Base-by-base conservation (phyloP, 75 land plant species). In the Selaginella tamariscina region DNA sequence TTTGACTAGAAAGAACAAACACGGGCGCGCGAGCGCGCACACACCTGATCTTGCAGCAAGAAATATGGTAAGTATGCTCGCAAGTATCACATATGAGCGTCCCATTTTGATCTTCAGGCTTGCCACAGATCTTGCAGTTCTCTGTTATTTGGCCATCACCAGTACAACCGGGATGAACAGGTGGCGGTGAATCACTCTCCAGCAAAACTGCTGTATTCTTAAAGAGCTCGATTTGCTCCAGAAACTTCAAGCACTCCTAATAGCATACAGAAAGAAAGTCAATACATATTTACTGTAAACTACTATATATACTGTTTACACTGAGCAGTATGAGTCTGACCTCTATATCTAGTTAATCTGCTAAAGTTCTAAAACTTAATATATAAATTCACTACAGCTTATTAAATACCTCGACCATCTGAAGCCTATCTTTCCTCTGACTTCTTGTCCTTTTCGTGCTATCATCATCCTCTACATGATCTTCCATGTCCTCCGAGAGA, bases 81-180 rank as follows among this genome's bases (percentile, higher is more conserved):
- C 91, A 88, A 29, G 59, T 30, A 81, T 88, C 88, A 77, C 91
- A 88, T 30, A 85, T 79, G 29, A 88, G 65, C 70, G 82, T 83
- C 30, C n/a, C 5, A n/a, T 15, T 21, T 56, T 78, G 20, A 57
- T 68, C 15, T 15, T 15, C 49, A 15, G 49, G 49, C 49, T 15
- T 5, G 5, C 49, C 49, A 39, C 49, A 39, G 15, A 39, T 15
- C 15, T 15, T 39, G 15, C 49, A 39, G 49, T 39, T 39, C 49
- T 39, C 49, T 5, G 49, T 39, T 5, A 15, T 15, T 5, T 15
- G 5, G 5, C 49, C 49, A 39, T 39, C 49, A 15, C 49, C 49
- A 39, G 15, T 15, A 15, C 49, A 5, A 5, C 49, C 49, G 11
- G 49, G 49, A 39, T 39, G 49, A 15, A 39, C 49, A 39, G 49